Base-by-base conservation (phyloP, 768 basidiomycete genomes). In the Mycena vitilis region DNA sequence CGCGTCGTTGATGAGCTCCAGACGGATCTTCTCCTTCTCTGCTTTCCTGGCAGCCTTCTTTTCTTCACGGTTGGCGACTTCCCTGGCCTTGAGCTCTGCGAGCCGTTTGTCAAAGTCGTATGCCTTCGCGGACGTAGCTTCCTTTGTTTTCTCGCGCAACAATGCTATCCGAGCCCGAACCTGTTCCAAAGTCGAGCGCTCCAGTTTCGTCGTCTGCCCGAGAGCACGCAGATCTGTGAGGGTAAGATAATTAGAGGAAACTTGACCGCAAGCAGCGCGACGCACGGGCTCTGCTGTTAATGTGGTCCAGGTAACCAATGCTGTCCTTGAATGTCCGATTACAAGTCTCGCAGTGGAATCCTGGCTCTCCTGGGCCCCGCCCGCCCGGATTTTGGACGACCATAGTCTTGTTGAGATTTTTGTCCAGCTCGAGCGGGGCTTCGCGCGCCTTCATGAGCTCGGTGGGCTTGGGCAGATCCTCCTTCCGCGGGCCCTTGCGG, bases 161-260 rank as follows among this genome's bases (percentile, higher is more conserved):
- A 87, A 82, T 0, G 94, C 94, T 79, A 99, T 99, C 67, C 93
- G 90, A 7, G 91, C 91, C 52, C 95, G 93, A 60, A 99, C 98
- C 81, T 99, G 95, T 71, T 91, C 90, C 20, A 99, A 81, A 0
- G 96, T 96, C 2, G 98, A 98, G 20, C 96, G 88, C 74, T 90
- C 91, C 62, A 98, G 84, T 62, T 91, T 91, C 22, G 97, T 99
- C 2, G 95, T 95, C 81, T 99, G 98, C n/a, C 98, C 98, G n/a
- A 99, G 74, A 30, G 85, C 88, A 48, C 95, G 91, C 58, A 99
- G 84, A 84, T 99, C 98, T 99, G 77, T 13, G 44, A 7, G 25
- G 42, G 42, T 51, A 30, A 9, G 36, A 55, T 36, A 25, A 58
- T 51, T 60, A 62, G 70, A 62, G 38, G n/a, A 5, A 56, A 18